These are phyloP conservation scores for Vanilla planifolia DNA, from an alignment of 106 monocot species.

Conservation along the genomic window DNA sequence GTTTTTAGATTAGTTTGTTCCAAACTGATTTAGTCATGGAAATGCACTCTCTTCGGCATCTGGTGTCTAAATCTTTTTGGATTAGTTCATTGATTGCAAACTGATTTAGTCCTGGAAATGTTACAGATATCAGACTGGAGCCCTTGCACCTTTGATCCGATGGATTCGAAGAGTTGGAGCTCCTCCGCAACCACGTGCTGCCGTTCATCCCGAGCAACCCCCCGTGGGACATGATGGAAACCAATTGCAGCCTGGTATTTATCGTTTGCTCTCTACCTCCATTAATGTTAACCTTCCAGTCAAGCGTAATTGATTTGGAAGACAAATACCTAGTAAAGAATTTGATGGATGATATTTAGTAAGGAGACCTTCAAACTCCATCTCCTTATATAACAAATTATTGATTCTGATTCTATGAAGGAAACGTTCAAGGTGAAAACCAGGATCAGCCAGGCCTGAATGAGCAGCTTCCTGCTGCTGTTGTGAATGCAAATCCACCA, in stretches of 20 bases:
- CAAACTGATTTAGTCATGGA: no score
- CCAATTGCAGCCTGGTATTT: constrained; percentile 37
- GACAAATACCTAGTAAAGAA: background rate
- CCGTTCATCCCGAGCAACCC: constrained; percentile 26
- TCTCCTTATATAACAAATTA: background rate
- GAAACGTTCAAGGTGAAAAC: constrained; percentile 27
- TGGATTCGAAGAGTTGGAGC: constrained; percentile 47
- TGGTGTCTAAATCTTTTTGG: background rate
- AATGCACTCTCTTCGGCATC: no score
- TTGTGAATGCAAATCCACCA: constrained; percentile 23
- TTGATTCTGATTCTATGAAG: constrained; percentile 19
- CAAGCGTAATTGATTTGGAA: background rate
- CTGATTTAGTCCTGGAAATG: constrained; percentile 7
- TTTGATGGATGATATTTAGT: background rate
- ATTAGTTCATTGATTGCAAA: no score
- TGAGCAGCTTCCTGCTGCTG: constrained; percentile 10
- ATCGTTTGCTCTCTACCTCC: background rate
- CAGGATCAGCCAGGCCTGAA: constrained; percentile 25
- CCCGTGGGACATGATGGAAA: constrained; percentile 21
- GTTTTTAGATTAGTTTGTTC: no score
- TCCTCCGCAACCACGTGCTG: constrained; percentile 29
- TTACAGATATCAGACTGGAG: constrained; percentile 89
- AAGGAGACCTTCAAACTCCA: no score
- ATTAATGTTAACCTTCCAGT: background rate
- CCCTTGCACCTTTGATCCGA: constrained; percentile 56